Base-by-base conservation (phyloP, 352 stramenopile genomes). In the Bremia lactucae region DNA sequence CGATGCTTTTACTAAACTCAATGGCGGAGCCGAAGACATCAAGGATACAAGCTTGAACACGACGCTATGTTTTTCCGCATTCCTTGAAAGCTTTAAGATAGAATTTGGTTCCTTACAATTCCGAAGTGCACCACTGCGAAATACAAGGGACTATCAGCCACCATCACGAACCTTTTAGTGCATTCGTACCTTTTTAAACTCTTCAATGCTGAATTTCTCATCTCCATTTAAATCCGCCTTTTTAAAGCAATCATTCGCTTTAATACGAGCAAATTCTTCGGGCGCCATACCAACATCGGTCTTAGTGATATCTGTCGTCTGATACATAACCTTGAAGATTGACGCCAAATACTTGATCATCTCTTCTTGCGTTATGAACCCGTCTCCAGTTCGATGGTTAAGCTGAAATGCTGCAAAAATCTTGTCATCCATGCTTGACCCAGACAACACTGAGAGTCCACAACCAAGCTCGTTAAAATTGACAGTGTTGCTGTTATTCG, bases 311-410 rank as follows among this genome's bases (percentile, higher is more conserved):
- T 87, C 74, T 15, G 79, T 87, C 15, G 79, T 92, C 52, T 90
- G 78, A 46, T 88, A 90, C 80, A 94, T 93, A 39, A 93, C 80
- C 43, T 82, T 82, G 40, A 94, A 93, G 39, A 94, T 86, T 21
- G 80, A 89, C 22, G 72, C 89, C 73, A 93, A 81, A 60, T 92
- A 93, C 49, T 60, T 85, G 23, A 82, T 63, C 76, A 94, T 91
- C 51, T 94, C 83, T 35, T 89, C 76, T 46, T 84, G 54, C 22
- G 75, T 85, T 34, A 92, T 92, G 57, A 70, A 92, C 2, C 79
- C 79, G 49, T 91, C 75, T 35, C 73, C 72, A 47, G 91, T 88
- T 42, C 85, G 70, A 44, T 94, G 79, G 40, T 92, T 90, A 21
- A 94, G 49, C 33, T 84, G 73, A 44, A 95, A 95, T 2, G 76